These are phyloP conservation scores for Aureobasidium pullulans DNA, from an alignment of 2,329 filamentous ascomycete genomes.

Conservation along the genomic window DNA sequence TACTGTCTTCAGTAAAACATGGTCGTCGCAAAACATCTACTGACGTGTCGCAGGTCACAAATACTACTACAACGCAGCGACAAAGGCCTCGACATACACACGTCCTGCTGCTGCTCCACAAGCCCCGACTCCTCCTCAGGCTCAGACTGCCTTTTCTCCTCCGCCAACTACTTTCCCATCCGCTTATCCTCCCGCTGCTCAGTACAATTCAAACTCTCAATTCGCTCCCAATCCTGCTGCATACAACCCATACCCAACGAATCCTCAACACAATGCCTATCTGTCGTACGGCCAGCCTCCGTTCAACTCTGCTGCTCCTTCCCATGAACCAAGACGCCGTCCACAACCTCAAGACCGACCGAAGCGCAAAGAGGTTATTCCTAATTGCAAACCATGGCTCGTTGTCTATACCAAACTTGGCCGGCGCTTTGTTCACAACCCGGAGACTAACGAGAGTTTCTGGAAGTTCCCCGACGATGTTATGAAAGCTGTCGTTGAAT, in stretches of 20 bases:
- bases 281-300: background rate
- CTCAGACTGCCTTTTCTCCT: conserved; percentile 2
- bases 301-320: background rate
- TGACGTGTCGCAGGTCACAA: conserved; percentile 43
- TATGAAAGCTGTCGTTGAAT: conserved; percentile 63
- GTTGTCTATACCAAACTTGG: conserved; percentile 89
- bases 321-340: conserved; percentile 47
- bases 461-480: conserved; percentile 92
- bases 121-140: conserved; percentile 16
- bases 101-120: conserved; percentile 46
- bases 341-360: conserved; percentile 73
- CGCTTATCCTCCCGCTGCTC: background rate
- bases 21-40: background rate
- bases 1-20: background rate
- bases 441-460: conserved; percentile 76
- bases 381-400: conserved; percentile 77
- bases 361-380: conserved; percentile 69
- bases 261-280: background rate
- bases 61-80: conserved; percentile 80
- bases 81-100: conserved; percentile 80
- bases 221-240: background rate
- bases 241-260: background rate
- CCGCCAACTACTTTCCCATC: background rate
- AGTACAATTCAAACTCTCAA: background rate
- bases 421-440: conserved; percentile 84